Evolutionary conservation across 148 eudicot species (phyloP), one percentile per base, ranked within the genome.

Genomic region (Rhododendron henanense): DNA sequence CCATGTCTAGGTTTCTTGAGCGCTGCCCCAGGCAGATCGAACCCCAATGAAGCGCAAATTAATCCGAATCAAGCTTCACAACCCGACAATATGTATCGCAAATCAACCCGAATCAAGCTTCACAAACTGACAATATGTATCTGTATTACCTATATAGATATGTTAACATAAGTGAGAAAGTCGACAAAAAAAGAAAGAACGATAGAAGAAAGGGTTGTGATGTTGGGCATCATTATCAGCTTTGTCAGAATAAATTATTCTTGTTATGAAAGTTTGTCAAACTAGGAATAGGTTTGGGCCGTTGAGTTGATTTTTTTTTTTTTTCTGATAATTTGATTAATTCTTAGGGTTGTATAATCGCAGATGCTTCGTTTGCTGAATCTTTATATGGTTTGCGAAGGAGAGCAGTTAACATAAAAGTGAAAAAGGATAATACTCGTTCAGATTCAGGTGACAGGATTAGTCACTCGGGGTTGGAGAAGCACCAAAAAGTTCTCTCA

Each of bases 281-380:
- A 50, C 25, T 3, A 5, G 37, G 71, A 19, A 61, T 7, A 23
- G 11, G 28, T 75, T 75, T 78, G 28, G 55, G 23, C 25, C 10
- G 6, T 41, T 39, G 16, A 53, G 57, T 83, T 33, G 57, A 73
- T n/a, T n/a, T n/a, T n/a, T 67, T 88, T 81, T 51, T 10, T 86
- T 76, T 51, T 78, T 23, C 76, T 33, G 25, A 31, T 23, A 23
- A 35, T 10, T 18, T 87, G 78, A 44, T 61, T 76, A 61, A 67
- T 44, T 73, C 18, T 57, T 78, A 78, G 39, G 78, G 85, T 85
- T 88, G 69, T 75, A 65, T 85, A 88, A 33, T 77, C 25, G 82
- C 94, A 96, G 99, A 97, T 92, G 99, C 98, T 84, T 97, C 98
- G 13, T 97, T 97, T 87, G 87, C 99, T 14, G 99, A 97, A 86